Base-by-base conservation (phyloP, 768 basidiomycete species). In the Suillus lakei region DNA sequence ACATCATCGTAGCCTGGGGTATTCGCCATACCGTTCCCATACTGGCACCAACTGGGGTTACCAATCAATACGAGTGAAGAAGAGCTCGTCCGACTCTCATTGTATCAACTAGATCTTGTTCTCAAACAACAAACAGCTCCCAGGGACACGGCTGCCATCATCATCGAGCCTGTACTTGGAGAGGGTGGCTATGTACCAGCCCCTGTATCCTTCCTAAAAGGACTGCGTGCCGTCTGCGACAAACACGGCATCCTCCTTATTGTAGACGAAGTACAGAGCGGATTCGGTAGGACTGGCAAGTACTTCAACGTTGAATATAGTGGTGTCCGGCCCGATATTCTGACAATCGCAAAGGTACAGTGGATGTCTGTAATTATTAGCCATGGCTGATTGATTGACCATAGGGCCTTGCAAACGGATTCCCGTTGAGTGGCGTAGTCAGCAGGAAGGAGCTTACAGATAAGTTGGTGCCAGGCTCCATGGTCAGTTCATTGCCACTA, bases 151-250 rank as follows among this genome's bases (percentile, higher is more conserved):
- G 95, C 96, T 2, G 96, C 95, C n/a, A 90, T 98, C 72, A 79
- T 99, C 68, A 78, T 99, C 48, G 97, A 99, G 82, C 93, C 97
- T 48, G 91, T 98, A 1, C 83, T 98, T 36, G 96, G 96, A 30
- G 97, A 98, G 77, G 97, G 97, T 41, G 97, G 97, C 1, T 98
- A 99, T 77, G 92, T 98, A 18, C 89, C 93, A 34, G 93, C 95
- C 0, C 93, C 95, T 0, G 73, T 86, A 1, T 86, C 86, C 26
- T 99, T 92, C 81, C 77, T 99, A 65, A 83, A 86, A 54, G 94
- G 93, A 26, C 78, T 99, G 53, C 83, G 96, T 66, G 82, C 83
- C 60, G 83, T 96, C n/a, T 98, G 96, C 77, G 94, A 98, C 74
- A 83, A 90, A 75, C 83, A 99, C 74, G 88, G 84, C 10, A 92